A percentile compares a stretch with the other conserved stretches of the same genome.
Conservation (phyloP, 768 basidiomycete species). For the Russula vinacea region DNA sequence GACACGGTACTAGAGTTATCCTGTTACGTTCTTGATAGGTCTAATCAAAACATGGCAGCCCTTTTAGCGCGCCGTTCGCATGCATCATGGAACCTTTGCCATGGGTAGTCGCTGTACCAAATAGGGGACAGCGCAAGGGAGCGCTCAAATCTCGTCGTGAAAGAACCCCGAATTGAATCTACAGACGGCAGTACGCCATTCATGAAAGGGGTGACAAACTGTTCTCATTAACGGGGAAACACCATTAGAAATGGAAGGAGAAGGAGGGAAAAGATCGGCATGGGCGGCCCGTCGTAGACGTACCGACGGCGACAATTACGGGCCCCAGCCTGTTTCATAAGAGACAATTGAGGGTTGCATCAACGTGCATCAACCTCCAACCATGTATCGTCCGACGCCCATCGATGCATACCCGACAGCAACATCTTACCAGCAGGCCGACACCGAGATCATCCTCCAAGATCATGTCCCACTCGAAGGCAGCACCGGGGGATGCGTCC, state of each 20-base stretch:
- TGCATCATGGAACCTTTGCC: background rate
- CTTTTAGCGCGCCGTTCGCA: no score
- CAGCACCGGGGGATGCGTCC: constrained; percentile 33
- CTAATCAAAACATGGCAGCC: no score
- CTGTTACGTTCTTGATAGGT: no score
- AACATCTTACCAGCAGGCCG: constrained; percentile 59
- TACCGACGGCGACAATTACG: no score
- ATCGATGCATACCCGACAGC: constrained; percentile 59
- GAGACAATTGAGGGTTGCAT: background rate
- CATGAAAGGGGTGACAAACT: no score
- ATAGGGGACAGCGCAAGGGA: no score
- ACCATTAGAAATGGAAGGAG: background rate
- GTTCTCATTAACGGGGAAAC: background rate
- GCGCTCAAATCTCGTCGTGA: no score
- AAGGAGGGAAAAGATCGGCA: background rate
- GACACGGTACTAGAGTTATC: no score
- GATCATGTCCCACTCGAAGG: constrained; percentile 46
- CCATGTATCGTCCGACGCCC: constrained; percentile 39
- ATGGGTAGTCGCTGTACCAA: background rate
- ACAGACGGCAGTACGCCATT: background rate
- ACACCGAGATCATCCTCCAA: constrained; percentile 64
- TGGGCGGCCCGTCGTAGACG: no score
- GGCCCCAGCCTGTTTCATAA: background rate
- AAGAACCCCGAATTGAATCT: no score
- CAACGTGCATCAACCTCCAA: background rate